Evolutionary conservation across 257 asterid species (phyloP).

Genomic region (Scutellaria baicalensis): DNA sequence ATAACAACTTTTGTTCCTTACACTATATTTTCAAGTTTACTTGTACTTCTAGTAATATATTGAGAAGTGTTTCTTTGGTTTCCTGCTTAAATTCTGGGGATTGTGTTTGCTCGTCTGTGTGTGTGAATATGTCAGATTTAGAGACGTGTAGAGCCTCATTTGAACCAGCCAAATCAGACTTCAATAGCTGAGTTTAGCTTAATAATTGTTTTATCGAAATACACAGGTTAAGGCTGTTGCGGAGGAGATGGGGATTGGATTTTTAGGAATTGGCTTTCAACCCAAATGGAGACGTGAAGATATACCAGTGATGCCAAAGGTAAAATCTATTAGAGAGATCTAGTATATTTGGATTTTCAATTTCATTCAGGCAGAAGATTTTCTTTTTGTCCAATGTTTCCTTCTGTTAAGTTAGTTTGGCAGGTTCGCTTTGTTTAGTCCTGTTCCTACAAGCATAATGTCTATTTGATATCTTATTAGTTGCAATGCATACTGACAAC

Average conservation of each 20-base stretch:
- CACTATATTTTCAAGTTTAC: background rate
- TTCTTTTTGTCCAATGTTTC: background rate
- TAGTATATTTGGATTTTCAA: background rate
- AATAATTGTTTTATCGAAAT: background rate
- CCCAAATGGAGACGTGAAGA: constrained; percentile 91
- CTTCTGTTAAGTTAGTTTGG: background rate
- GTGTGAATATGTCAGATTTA: background rate
- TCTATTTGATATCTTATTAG: constrained; percentile 4
- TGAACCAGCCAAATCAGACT: constrained; percentile 8
- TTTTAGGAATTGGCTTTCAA: constrained; percentile 89
- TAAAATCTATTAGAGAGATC: constrained; percentile 14
- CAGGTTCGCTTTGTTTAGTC: background rate
- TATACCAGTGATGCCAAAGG: constrained; percentile 99
- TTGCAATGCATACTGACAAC: constrained; percentile 29
- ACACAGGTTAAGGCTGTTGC: constrained; percentile 93
- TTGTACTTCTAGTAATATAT: background rate
- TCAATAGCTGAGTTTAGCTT: constrained; percentile 10
- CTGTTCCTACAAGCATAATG: background rate
- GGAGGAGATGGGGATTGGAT: constrained; percentile 97
- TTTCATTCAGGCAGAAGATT: background rate
- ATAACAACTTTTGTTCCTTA: background rate
- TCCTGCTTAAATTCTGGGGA: background rate
- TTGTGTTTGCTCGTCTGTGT: background rate
- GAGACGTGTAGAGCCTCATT: background rate
- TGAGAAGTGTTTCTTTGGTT: constrained; percentile 3